Percentiles rank a stretch among this genome's conserved stretches.
Evolutionary conservation across 1,284 basidiomycete species (phyloP).

Genomic region (Sanguinoderma infundibulare): DNA sequence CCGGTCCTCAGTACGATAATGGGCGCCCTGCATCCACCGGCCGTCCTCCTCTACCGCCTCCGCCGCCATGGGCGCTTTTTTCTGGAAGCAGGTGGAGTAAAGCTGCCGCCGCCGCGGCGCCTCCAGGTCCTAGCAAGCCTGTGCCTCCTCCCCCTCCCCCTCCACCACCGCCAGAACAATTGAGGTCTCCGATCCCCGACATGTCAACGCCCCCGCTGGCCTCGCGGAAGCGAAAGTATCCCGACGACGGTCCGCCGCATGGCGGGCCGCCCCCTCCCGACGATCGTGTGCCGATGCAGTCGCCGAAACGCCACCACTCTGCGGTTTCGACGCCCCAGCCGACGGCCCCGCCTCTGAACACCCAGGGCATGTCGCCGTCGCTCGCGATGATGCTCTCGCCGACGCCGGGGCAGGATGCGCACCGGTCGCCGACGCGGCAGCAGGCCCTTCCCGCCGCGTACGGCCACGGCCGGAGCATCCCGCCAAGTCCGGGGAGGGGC

Average conservation of each 20-base stretch:
- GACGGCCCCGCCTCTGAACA: constrained; percentile 14
- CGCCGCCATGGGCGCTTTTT: constrained; percentile 70
- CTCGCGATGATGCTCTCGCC: constrained; percentile 40
- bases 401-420: constrained; percentile 24
- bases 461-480: constrained; percentile 15
- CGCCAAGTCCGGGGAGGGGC: constrained; percentile 19
- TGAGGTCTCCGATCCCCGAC: constrained; percentile 25
- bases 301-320: constrained; percentile 32
- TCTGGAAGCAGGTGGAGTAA: constrained; percentile 53
- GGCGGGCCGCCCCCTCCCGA: constrained; percentile 25
- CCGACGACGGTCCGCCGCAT: constrained; percentile 40
- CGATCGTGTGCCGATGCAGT: constrained; percentile 20
- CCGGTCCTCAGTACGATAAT: constrained; percentile 39
- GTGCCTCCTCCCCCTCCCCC: constrained; percentile 13
- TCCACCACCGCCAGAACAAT: constrained; percentile 23
- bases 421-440: constrained; percentile 29
- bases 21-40: constrained; percentile 16
- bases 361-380: constrained; percentile 35
- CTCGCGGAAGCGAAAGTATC: constrained; percentile 48
- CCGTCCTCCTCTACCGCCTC: constrained; percentile 57
- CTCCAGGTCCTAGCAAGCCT: constrained; percentile 29
- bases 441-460: constrained; percentile 18
- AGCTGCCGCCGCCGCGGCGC: constrained; percentile 35
- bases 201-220: constrained; percentile 30
- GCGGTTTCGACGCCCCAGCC: constrained; percentile 27